These are phyloP conservation scores for Fraxinus anomala DNA, from an alignment of 257 asterid species.

Conservation along the genomic window DNA sequence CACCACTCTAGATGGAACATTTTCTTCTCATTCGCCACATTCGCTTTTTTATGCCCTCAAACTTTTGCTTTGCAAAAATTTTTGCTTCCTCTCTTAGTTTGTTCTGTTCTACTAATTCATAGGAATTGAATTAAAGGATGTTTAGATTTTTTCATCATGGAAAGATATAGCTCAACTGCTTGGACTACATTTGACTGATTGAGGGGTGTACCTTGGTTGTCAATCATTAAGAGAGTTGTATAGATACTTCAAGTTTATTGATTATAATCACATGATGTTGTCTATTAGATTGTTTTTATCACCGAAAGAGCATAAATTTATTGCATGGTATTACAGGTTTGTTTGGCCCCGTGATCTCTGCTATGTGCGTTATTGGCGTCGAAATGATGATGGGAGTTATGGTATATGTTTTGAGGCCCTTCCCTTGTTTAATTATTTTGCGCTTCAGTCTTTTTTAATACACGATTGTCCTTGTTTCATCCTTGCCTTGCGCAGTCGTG, in stretches of 20 bases:
- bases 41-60: constrained; percentile 16
- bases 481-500: constrained; percentile 66
- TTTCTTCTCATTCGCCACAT: not conserved
- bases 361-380: constrained; percentile 98
- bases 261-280: not conserved
- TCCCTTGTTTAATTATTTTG: constrained; percentile 22
- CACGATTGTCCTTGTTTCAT: constrained; percentile 28
- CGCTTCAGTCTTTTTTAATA: constrained; percentile 12
- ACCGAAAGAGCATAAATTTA: constrained; percentile 20
- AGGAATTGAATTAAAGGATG: not conserved
- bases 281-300: constrained; percentile 1
- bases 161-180: constrained; percentile 18
- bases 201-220: constrained; percentile 19
- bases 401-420: constrained; percentile 52
- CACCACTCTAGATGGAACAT: constrained; percentile 20
- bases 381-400: constrained; percentile 98
- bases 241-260: constrained; percentile 7
- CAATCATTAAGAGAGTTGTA: constrained; percentile 12
- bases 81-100: constrained; percentile 19
- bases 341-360: constrained; percentile 99
- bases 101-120: constrained; percentile 11
- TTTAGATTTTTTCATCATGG: constrained; percentile 14
- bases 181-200: constrained; percentile 13
- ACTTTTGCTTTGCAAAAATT: constrained; percentile 6
- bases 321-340: constrained; percentile 52